A percentile compares a stretch with the other conserved stretches of the same genome.
Evolutionary conservation across 2,329 filamentous ascomycete species (phyloP).

Genomic region (Trichophyton verrucosum): DNA sequence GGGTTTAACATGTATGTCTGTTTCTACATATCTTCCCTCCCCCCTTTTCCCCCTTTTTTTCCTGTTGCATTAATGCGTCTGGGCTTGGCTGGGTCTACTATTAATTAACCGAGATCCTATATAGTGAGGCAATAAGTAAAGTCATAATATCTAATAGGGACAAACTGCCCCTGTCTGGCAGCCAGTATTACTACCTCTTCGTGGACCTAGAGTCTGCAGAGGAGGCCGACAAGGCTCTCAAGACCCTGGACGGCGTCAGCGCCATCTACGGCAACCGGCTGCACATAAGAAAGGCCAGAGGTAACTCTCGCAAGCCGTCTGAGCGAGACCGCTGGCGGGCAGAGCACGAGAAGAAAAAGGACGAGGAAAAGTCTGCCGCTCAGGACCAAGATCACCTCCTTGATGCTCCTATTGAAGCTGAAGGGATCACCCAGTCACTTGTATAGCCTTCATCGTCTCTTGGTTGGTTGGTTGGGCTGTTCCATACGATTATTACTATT

Average conservation of each 20-base stretch:
- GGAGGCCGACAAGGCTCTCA: constrained; percentile 42
- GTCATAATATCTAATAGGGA: constrained; percentile 48
- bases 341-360: constrained; percentile 4
- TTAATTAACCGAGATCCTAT: neutral
- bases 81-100: too few relatives aligned
- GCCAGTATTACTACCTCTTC: constrained; percentile 51
- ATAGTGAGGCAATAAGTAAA: constrained; percentile 37
- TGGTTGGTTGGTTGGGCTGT: neutral
- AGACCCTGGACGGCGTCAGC: constrained; percentile 30
- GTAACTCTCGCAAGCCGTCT: constrained; percentile 23
- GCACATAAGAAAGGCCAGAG: constrained; percentile 30
- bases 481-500: neutral
- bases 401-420: neutral
- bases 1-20: constrained; percentile 31
- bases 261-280: constrained; percentile 31
- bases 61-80: too few relatives aligned
- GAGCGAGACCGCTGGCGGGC: constrained; percentile 18
- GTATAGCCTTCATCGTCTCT: neutral
- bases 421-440: neutral
- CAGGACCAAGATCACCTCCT: neutral
- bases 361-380: neutral
- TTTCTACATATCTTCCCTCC: neutral
- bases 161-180: constrained; percentile 40
- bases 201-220: constrained; percentile 48
- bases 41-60: neutral